phyloP scores from a whole-genome alignment of 164 flowering plant species.

The Saururus chinensis region DNA sequence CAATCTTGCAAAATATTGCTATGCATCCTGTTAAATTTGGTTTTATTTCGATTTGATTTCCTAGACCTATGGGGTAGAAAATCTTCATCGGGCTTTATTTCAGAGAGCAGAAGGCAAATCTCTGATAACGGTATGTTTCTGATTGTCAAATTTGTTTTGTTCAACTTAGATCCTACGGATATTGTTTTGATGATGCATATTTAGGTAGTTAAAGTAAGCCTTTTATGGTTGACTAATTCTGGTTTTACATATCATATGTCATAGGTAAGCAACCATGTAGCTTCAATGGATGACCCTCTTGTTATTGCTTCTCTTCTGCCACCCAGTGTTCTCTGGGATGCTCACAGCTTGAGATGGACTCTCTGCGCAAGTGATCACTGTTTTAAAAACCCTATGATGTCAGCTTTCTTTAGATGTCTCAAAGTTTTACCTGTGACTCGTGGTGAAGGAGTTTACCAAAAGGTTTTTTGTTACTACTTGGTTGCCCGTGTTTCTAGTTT shows the following conservation, averaged over 20 bases:
- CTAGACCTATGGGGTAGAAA: no score
- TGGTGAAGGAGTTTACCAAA: slow-evolving; percentile 92
- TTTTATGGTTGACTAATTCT: no score
- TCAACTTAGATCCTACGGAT: no score
- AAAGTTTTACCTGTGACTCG: slow-evolving; percentile 92
- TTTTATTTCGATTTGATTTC: neutral
- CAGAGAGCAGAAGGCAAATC: no score
- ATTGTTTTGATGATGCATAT: no score
- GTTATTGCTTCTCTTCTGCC: slow-evolving; percentile 84
- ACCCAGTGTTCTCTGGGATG: slow-evolving; percentile 61
- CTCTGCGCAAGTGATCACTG: slow-evolving; percentile 94
- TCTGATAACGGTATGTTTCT: no score
- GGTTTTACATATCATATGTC: slow-evolving; percentile 2
- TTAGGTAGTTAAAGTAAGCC: no score
- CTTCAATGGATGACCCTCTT: slow-evolving; percentile 87
- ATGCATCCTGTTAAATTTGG: neutral
- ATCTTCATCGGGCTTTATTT: no score
- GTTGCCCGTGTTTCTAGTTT: no score
- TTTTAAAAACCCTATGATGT: slow-evolving; percentile 62
- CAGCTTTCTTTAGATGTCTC: slow-evolving; percentile 79
- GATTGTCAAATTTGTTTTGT: no score
- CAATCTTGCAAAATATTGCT: no score
- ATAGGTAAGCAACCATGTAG: slow-evolving; percentile 98
- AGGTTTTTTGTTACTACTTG: slow-evolving; percentile 45
- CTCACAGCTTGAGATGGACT: slow-evolving; percentile 80